A percentile compares a stretch with the other conserved stretches of the same genome.
Evolutionary conservation across 805 yeast species (phyloP).

Genomic region (Cyberlindnera galapagoensis): DNA sequence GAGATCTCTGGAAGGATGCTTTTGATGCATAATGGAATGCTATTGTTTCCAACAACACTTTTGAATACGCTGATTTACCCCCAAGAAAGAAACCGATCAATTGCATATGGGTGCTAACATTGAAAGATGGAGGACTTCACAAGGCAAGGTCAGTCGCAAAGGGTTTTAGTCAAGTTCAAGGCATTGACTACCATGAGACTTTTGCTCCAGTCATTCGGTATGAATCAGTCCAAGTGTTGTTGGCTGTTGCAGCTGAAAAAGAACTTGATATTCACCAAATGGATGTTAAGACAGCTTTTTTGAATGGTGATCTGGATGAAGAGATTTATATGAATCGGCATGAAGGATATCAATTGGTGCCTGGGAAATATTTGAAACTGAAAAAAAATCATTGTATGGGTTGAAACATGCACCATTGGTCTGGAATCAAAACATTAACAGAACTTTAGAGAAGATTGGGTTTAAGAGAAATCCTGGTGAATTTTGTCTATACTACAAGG

Average conservation of each 20-base stretch:
- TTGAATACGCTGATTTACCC: background rate
- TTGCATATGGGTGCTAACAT: background rate
- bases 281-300: conserved; percentile 3
- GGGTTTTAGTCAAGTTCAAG: background rate
- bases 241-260: conserved; percentile 1
- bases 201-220: conserved; percentile 1
- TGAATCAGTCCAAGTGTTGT: background rate
- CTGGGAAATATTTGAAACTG: no score
- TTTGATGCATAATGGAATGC: background rate
- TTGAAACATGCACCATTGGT: conserved; percentile 1
- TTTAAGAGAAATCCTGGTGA: conserved; percentile 1
- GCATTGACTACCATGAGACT: background rate
- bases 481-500: conserved; percentile 1
- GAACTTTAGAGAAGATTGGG: background rate
- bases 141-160: conserved; percentile 2
- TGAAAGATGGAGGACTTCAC: conserved; percentile 1
- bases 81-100: background rate
- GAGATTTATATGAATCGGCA: conserved; percentile 3
- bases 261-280: background rate
- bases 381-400: background rate
- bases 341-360: no score
- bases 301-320: conserved; percentile 2
- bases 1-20: background rate
- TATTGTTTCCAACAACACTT: background rate
- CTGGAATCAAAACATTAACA: background rate